These are phyloP conservation scores for Phyllachora maydis DNA, from an alignment of 2,329 filamentous ascomycete species.

Conservation along the genomic window DNA sequence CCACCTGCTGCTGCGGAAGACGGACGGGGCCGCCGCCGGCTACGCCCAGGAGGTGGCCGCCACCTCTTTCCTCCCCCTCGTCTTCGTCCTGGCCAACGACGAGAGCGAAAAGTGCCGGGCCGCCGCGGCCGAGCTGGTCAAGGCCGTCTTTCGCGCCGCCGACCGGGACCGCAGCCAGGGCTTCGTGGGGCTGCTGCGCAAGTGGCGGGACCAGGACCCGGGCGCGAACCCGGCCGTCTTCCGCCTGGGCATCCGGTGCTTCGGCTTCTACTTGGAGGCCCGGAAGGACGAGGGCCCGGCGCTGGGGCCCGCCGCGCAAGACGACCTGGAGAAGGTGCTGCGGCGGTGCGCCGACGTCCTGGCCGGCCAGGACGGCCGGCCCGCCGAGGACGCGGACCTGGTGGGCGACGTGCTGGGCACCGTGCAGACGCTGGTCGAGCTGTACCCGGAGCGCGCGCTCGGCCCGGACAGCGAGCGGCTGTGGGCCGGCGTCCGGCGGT, in stretches of 20 bases:
- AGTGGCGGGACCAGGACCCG: slow-evolving; percentile 59
- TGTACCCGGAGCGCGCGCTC: slow-evolving; percentile 43
- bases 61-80: slow-evolving; percentile 68
- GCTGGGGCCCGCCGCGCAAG: no score
- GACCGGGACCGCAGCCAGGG: slow-evolving; percentile 50
- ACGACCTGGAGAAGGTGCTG: no score
- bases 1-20: slow-evolving; percentile 69
- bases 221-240: slow-evolving; percentile 52
- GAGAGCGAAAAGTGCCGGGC: slow-evolving; percentile 70
- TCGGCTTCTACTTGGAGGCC: slow-evolving; percentile 63
- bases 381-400: slow-evolving; percentile 58
- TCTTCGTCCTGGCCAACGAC: slow-evolving; percentile 75
- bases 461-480: slow-evolving; percentile 36
- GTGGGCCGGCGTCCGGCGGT: slow-evolving; percentile 49
- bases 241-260: slow-evolving; percentile 59
- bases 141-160: slow-evolving; percentile 59
- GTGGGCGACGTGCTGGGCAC: slow-evolving; percentile 54
- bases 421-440: slow-evolving; percentile 44
- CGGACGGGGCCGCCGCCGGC: slow-evolving; percentile 60
- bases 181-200: slow-evolving; percentile 49
- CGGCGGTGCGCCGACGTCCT: slow-evolving; percentile 32
- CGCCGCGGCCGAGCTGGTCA: slow-evolving; percentile 61
- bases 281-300: no score
- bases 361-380: slow-evolving; percentile 28
- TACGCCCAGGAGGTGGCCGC: slow-evolving; percentile 65